Evolutionary conservation across 306 rosid genomes (phyloP).

Genomic region (Lithocarpus polystachyus): DNA sequence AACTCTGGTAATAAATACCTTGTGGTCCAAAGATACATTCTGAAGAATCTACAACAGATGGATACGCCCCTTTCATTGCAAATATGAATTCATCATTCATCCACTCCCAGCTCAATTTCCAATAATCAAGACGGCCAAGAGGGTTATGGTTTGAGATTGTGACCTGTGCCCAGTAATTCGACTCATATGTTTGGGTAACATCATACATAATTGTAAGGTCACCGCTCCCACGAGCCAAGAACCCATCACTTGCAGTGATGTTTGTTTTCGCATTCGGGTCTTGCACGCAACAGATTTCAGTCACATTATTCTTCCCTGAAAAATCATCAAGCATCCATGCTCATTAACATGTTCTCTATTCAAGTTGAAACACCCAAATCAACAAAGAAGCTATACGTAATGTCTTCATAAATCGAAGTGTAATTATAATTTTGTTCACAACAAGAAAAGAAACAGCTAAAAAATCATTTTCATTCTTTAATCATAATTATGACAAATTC

Average conservation of each 20-base stretch:
- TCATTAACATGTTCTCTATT: conserved; percentile 3
- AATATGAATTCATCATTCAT: conserved; percentile 75
- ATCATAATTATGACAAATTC: neutral
- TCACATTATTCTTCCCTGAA: conserved; percentile 50
- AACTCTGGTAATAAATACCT: conserved; percentile 38
- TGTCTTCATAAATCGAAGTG: neutral
- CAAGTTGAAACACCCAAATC: conserved; percentile 3
- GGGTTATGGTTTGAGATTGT: conserved; percentile 77
- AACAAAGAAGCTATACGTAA: neutral
- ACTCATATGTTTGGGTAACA: conserved; percentile 58
- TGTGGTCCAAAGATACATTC: conserved; percentile 76
- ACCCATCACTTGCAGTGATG: conserved; percentile 44
- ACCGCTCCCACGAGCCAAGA: conserved; percentile 74
- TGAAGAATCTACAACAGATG: conserved; percentile 71
- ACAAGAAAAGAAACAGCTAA: neutral
- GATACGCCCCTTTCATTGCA: conserved; percentile 89
- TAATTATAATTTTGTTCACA: neutral
- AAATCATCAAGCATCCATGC: neutral
- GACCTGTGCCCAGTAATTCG: conserved; percentile 80
- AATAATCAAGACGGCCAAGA: conserved; percentile 92
- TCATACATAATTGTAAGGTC: conserved; percentile 94
- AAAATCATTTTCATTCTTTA: neutral
- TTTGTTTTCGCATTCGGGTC: conserved; percentile 55
- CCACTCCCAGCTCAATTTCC: conserved; percentile 97
- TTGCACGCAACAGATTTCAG: conserved; percentile 67